Base-by-base conservation (phyloP, 345 rosid species). In the Rubroshorea leprosula region DNA sequence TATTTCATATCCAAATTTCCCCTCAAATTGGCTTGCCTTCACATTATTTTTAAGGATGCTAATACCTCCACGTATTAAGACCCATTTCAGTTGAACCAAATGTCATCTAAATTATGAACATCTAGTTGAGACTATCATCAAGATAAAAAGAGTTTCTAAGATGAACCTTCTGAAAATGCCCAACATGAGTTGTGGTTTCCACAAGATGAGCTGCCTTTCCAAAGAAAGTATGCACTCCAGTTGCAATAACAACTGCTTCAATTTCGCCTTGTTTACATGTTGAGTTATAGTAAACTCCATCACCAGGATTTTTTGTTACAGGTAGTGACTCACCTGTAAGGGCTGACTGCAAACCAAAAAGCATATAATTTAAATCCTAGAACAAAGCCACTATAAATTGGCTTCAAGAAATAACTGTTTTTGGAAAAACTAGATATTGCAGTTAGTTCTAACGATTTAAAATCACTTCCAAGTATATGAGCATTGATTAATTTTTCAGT, bases 141-240 rank as follows among this genome's bases (percentile, higher is more conserved):
- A 27, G 31, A 45, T 54, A 43, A 15, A 38, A 54, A 29, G 51
- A 51, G 44, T 15, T 51, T 49, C 27, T 20, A 35, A 47, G 49
- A 54, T 48, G 47, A 54, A 89, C 96, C 93, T 90, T 72, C 65
- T 90, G 97, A 72, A 90, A 90, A 57, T 90, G 97, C 25, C 97
- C 97, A 65, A 87, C 76, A 58, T 90, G 92, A 4, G 78, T 83
- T 22, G 97, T 90, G 58, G 54, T 68, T 54, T 90, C 97, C n/a
- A 90, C 95, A 65, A 90, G 95, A 78, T 90, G 93, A 74, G 95
- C 97, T 1, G 95, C 97, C 70, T 83, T 90, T 41, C 97, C 95
- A 14, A 90, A 90, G 90, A 90, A 90, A 60, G 95, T 90, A 51
- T 75, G 90, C 2, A 90, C 95, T 59, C 97, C 97, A 14, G 97